These are phyloP conservation scores for Clonostachys byssicola DNA, from an alignment of 2,329 filamentous ascomycete species.

Conservation along the genomic window DNA sequence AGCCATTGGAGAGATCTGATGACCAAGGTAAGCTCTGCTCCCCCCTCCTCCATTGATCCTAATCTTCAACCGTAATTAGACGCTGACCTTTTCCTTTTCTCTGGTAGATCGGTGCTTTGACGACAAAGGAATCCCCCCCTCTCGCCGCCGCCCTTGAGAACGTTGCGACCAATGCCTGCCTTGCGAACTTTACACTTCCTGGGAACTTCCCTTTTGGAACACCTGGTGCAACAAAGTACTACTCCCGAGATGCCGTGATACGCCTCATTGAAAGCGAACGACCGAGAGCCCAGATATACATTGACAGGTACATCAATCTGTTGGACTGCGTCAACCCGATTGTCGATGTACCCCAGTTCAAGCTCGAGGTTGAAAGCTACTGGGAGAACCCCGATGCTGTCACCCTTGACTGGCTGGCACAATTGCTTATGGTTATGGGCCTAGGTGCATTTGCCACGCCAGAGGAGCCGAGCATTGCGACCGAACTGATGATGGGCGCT, in stretches of 20 bases:
- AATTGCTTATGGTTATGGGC: conserved; percentile 27
- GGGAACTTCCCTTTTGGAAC: conserved; percentile 32
- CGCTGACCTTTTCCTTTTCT: background rate
- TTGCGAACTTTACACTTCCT: conserved; percentile 25
- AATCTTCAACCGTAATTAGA: background rate
- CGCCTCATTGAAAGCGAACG: conserved; percentile 19
- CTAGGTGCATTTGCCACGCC: conserved; percentile 22
- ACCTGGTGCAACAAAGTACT: conserved; percentile 23
- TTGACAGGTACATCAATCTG: conserved; percentile 20
- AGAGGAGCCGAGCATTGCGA: conserved; percentile 22
- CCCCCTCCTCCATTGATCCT: background rate
- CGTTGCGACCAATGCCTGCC: conserved; percentile 25
- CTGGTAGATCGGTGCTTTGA: conserved; percentile 17
- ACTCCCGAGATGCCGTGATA: conserved; percentile 19
- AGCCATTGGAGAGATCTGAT: conserved; percentile 29
- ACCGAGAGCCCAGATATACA: conserved; percentile 13
- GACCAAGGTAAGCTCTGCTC: conserved; percentile 20
- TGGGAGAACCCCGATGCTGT: conserved; percentile 20
- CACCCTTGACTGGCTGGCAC: conserved; percentile 23
- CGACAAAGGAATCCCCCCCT: conserved; percentile 14
- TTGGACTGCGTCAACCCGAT: conserved; percentile 26
- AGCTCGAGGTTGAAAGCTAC: conserved; percentile 20
- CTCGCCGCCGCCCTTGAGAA: conserved; percentile 20
- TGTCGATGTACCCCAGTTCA: conserved; percentile 20
- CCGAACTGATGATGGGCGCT: conserved; percentile 27